A percentile compares a stretch with the other conserved stretches of the same genome.
Evolutionary conservation across 2,329 filamentous ascomycete species (phyloP).

Genomic region (Fusarium sarcochroum): DNA sequence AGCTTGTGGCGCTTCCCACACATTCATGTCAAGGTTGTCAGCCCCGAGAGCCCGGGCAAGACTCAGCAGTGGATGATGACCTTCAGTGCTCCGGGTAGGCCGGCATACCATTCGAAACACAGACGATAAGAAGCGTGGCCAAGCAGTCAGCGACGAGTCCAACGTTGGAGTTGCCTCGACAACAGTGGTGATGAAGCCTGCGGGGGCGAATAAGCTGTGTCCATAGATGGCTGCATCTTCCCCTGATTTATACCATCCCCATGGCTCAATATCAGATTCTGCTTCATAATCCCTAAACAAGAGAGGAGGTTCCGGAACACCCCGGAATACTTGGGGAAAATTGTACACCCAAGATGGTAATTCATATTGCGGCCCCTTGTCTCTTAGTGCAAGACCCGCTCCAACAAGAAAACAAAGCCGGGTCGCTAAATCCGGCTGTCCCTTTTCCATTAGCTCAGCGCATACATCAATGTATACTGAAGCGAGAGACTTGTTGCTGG

Average conservation of each 20-base stretch:
- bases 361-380: background rate
- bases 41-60: background rate
- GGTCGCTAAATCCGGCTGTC: accelerated
- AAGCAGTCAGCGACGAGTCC: background rate
- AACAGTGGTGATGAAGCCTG: background rate
- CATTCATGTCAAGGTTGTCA: accelerated
- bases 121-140: background rate
- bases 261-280: background rate
- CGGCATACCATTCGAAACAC: background rate
- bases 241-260: background rate
- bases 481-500: background rate
- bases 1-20: background rate
- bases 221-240: background rate
- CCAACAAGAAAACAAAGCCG: slow-evolving; percentile 1
- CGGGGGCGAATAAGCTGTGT: background rate
- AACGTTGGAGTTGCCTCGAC: background rate
- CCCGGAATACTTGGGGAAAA: background rate
- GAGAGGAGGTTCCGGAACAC: accelerated
- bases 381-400: background rate
- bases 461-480: slow-evolving; percentile 5
- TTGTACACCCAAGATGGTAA: slow-evolving; percentile 16
- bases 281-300: background rate
- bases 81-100: accelerated
- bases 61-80: background rate
- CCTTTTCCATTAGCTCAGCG: background rate